Base-by-base conservation (phyloP, 805 yeast species). In the Metschnikowia drakensbergensis region DNA sequence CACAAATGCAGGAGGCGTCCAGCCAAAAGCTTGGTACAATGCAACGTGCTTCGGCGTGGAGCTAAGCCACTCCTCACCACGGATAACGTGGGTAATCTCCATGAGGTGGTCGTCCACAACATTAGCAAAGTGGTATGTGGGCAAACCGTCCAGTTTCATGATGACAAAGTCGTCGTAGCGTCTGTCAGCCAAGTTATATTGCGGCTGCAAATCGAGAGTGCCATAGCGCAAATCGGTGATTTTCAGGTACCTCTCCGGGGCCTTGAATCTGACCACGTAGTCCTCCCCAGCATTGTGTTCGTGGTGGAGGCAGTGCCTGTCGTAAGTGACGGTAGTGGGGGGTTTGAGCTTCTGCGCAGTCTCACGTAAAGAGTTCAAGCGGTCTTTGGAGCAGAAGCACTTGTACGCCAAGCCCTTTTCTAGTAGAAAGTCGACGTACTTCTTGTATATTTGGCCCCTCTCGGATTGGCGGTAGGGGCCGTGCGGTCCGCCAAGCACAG, bases 31-130 rank as follows among this genome's bases (percentile, higher is more conserved):
- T 13, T 76, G 58, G 62, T 94, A 95, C 45, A 94, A 64, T 0
- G 96, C 92, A 40, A 90, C 75, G 60, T 94, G 99, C 58, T 91
- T 92, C 2, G 97, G 96, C 0, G 99, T 94, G 0, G 98, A 88
- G 1, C 96, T 86, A 8, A 94, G 69, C 99, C 99, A 94, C 65
- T 94, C 99, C 61, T 94, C 99, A 31, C 99, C 99, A 56, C 99
- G 75, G 4, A 94, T 82, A 6, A 94, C 99, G 66, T 94, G 97
- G 0, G 97, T 87, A 38, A 94, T 86, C 40, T 81, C 66, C 99
- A 94, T 94, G 41, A 87, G 68, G 63, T 91, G 95, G 63, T 94
- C 99, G 62, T 94, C 99, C 3, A 94, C 80, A 5, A 94, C 96
- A 60, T 88, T 92, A 11, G 99, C 99, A 60, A 94, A 84, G 67